Base-by-base conservation (phyloP, 2,329 filamentous ascomycete species). In the Zasmidium angulare region DNA sequence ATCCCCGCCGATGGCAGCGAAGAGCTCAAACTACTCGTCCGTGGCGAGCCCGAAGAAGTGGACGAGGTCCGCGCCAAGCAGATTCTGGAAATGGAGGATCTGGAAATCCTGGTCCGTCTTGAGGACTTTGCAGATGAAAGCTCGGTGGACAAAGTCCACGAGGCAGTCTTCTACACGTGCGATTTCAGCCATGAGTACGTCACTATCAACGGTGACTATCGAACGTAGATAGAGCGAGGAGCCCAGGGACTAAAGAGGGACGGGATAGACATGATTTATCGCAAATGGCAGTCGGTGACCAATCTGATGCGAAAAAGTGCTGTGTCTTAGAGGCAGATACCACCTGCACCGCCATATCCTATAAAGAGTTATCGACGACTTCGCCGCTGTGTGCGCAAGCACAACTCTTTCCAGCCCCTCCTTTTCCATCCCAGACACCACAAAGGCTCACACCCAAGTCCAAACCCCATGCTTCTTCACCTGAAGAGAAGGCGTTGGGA, bases 151-250 rank as follows among this genome's bases (percentile, higher is more conserved):
- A 9, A 62, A 55, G 20, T 55, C 36, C 9, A 53, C 71, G 84
- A 88, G 73, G 87, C 88, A 1, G 85, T 86, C 3, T 90, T 91
- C 74, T 95, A 89, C 86, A 95, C 90, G 43, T 95, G 91, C 71
- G 91, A 96, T 74, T 91, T 93, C 67, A 91, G 88, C 71, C 89
- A 93, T 71, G 89, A 93, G 80, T 96, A 87, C 77, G 85, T 88
- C 50, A 87, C 85, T 53, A 88, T 88, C 67, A 88, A 88, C 70
- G 86, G 84, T 40, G 86, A 88, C 72, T 88, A 88, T 73, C 75
- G 86, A 68, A 87, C 86, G 29, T 87, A 69, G 58, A 40, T 11
- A 49, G 6, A 14, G n/a, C 7, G n/a, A n/a, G n/a, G n/a, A n/a
- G n/a, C n/a, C n/a, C n/a, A n/a, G n/a, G n/a, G n/a, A n/a, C n/a